Evolutionary conservation across 805 yeast species (phyloP).

Genomic region (Yamadazyma sp.): DNA sequence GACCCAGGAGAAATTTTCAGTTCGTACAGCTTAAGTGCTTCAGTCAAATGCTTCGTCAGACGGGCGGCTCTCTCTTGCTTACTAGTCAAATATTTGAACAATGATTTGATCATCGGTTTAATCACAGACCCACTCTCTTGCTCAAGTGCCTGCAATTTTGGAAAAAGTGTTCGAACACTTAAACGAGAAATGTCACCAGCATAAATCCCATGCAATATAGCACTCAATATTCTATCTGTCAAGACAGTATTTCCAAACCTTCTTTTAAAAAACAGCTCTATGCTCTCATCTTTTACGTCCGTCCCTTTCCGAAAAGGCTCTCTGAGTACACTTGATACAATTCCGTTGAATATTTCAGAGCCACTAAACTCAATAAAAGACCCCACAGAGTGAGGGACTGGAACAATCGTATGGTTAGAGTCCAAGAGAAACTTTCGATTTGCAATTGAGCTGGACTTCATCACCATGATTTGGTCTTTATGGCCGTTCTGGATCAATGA

Average conservation of each 20-base stretch:
- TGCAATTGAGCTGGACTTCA: slow-evolving; percentile 58
- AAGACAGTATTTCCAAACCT: slow-evolving; percentile 60
- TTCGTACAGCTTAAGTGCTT: slow-evolving; percentile 37
- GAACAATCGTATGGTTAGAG: slow-evolving; percentile 46
- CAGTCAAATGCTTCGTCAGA: slow-evolving; percentile 9
- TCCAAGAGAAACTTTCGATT: slow-evolving; percentile 69
- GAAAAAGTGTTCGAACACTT: slow-evolving; percentile 64
- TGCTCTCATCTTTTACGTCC: slow-evolving; percentile 59
- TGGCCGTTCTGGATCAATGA: slow-evolving; percentile 49
- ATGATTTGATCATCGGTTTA: slow-evolving; percentile 41
- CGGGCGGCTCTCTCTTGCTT: neutral
- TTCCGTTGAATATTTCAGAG: slow-evolving; percentile 46
- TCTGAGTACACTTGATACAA: slow-evolving; percentile 43
- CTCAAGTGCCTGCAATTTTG: slow-evolving; percentile 58
- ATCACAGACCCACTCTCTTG: slow-evolving; percentile 57
- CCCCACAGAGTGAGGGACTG: slow-evolving; percentile 49
- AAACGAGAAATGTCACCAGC: slow-evolving; percentile 68
- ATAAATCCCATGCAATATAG: slow-evolving; percentile 84
- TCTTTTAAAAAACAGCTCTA: slow-evolving; percentile 63
- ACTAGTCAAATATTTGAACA: slow-evolving; percentile 19
- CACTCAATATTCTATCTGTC: slow-evolving; percentile 66
- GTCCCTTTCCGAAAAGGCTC: slow-evolving; percentile 48
- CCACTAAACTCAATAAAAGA: slow-evolving; percentile 23
- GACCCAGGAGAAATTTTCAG: slow-evolving; percentile 38
- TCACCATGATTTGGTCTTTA: slow-evolving; percentile 54